Conservation (phyloP, 345 rosid species). For the Passiflora organensis region DNA sequence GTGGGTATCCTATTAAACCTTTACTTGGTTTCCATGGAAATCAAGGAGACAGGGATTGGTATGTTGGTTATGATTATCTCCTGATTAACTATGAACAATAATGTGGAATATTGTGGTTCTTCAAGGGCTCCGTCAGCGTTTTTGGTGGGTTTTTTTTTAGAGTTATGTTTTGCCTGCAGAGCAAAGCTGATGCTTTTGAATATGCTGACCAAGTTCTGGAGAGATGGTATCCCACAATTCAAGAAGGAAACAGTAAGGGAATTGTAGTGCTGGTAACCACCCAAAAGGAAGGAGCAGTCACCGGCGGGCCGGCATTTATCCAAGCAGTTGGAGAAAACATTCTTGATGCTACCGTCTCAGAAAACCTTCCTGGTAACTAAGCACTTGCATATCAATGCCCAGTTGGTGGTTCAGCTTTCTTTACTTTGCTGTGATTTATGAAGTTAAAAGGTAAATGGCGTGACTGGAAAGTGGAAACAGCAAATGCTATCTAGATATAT, state of each 20-base stretch:
- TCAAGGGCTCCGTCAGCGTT: not conserved
- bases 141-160: slow-evolving; percentile 5
- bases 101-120: not conserved
- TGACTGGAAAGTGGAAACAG: not conserved
- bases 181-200: slow-evolving; percentile 99
- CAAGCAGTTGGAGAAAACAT: slow-evolving; percentile 82
- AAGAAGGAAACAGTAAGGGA: slow-evolving; percentile 86
- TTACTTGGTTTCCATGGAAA: not conserved
- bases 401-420: not conserved
- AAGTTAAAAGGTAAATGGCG: not conserved
- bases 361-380: slow-evolving; percentile 81
- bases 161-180: slow-evolving; percentile 42
- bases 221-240: slow-evolving; percentile 84
- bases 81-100: not conserved
- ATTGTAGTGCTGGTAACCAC: slow-evolving; percentile 86
- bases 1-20: not conserved
- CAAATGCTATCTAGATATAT: not conserved
- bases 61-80: not conserved
- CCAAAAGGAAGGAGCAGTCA: slow-evolving; percentile 94
- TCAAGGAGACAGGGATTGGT: not conserved
- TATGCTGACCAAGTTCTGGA: slow-evolving; percentile 95
- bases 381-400: slow-evolving; percentile 7
- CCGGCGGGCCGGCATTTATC: slow-evolving; percentile 90
- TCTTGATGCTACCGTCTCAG: slow-evolving; percentile 85
- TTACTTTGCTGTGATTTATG: not conserved